phyloP scores from a whole-genome alignment of 148 eudicot species.

The Rhododendron kiyosumense region DNA sequence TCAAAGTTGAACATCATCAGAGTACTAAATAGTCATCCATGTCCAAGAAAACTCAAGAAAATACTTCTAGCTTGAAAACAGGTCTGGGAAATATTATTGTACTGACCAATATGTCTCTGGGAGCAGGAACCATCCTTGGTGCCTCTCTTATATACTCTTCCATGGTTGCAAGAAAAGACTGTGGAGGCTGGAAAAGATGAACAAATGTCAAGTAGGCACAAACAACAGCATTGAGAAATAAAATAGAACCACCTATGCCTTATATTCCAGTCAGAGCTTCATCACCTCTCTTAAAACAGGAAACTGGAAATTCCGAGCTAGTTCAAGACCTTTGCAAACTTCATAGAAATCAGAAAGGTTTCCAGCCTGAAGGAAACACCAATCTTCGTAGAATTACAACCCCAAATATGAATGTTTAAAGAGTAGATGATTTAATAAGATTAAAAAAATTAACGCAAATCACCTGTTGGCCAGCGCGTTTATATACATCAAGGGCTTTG shows the following conservation, averaged over 20 bases:
- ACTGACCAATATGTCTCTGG: constrained; percentile 70
- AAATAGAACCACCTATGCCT: neutral
- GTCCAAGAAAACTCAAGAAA: neutral
- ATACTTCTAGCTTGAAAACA: constrained; percentile 25
- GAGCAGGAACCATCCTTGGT: constrained; percentile 75
- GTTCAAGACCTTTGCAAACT: constrained; percentile 91
- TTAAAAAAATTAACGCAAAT: neutral
- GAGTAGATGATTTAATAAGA: neutral
- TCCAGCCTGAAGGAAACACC: constrained; percentile 48
- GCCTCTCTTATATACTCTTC: constrained; percentile 97
- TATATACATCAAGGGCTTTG: constrained; percentile 86
- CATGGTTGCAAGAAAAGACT: constrained; percentile 71
- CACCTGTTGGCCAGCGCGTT: constrained; percentile 98
- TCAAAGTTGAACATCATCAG: neutral
- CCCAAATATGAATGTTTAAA: neutral
- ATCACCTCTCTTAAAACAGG: constrained; percentile 90
- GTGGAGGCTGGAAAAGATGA: constrained; percentile 63
- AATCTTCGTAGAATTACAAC: neutral
- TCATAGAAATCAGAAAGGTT: constrained; percentile 93
- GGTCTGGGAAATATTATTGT: constrained; percentile 22
- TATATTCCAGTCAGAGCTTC: neutral
- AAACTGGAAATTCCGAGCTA: constrained; percentile 96
- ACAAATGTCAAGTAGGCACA: constrained; percentile 12
- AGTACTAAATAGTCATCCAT: neutral
- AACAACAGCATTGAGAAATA: neutral